Base-by-base conservation (phyloP, 352 stramenopile species). In the Phytophthora lateralis region DNA sequence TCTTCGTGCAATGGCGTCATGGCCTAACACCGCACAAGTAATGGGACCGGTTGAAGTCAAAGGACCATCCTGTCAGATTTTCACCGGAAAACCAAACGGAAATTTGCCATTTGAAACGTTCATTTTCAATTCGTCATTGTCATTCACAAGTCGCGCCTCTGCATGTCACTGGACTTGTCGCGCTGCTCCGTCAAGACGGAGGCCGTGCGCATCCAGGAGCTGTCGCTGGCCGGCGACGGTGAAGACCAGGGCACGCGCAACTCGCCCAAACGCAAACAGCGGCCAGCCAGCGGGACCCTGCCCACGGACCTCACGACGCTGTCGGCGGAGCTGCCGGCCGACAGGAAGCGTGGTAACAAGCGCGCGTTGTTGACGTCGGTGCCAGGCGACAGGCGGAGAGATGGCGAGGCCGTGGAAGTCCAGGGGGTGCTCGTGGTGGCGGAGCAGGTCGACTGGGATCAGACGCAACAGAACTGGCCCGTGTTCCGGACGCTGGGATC, bases 341-440 rank as follows among this genome's bases (percentile, higher is more conserved):
- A 71, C 34, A 63, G 69, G 43, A 77, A 71, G 38, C 72, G 74
- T 41, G 66, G 75, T 43, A 78, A 83, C 37, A 86, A 82, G 53
- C 70, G 75, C 38, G 54, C 63, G 48, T 41, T 76, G 11, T 20
- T 78, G 30, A 74, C 54, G 34, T 55, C 64, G 12, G 3, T 45
- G 18, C 57, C 61, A 8, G 26, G 41, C 26, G 57, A 65, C 10
- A 63, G 45, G 64, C 63, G 46, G 43, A 45, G 56, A 5, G 32
- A 71, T 6, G 71, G 71, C 39, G 74, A 82, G 42, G 53, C 64
- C 1, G 60, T 89, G n/a, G 55, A 80, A 45, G 51, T 76, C 7
- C 67, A 91, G 43, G 82, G 82, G 10, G 51, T 78, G 50, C 57
- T 91, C 9, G 44, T 73, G 0, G 76, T 91, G 10, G 73, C 73